phyloP scores from a whole-genome alignment of 306 rosid genomes.

The Pterocarpus macrocarpus region DNA sequence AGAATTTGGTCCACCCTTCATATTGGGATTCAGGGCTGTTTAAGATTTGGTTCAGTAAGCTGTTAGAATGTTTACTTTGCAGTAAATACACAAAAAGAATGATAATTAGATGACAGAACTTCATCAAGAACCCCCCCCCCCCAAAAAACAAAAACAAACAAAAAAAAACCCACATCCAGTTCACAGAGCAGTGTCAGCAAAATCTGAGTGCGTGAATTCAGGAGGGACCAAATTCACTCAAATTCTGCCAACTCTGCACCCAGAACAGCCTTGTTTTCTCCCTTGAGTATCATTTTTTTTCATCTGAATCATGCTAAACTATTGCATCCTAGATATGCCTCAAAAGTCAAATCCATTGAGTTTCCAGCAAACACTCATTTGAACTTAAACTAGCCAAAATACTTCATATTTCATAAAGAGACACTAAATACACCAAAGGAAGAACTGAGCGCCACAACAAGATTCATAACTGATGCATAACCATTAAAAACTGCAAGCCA shows the following conservation, averaged over 20 bases:
- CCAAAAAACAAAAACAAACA: no score
- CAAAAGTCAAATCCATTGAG: not conserved
- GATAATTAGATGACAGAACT: not conserved
- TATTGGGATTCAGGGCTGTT: not conserved
- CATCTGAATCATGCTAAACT: not conserved
- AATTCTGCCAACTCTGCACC: not conserved
- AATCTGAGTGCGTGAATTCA: not conserved
- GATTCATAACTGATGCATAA: not conserved
- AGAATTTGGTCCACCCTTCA: not conserved
- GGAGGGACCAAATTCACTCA: not conserved
- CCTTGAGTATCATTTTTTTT: not conserved
- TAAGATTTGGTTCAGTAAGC: slow-evolving; percentile 18
- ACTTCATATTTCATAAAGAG: not conserved
- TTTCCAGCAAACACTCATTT: not conserved
- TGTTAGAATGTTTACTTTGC: not conserved
- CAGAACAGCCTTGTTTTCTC: not conserved
- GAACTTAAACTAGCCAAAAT: not conserved
- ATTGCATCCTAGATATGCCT: not conserved
- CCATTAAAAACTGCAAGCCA: not conserved
- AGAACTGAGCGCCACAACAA: not conserved
- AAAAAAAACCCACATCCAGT: no score
- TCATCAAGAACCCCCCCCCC: no score
- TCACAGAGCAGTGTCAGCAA: no score
- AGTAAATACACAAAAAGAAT: not conserved
- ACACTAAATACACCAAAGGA: not conserved